Percentiles rank a stretch among this genome's conserved stretches.
Evolutionary conservation across 371 early-diverging fungal species (phyloP).

Genomic region (Umbelopsis sp.): DNA sequence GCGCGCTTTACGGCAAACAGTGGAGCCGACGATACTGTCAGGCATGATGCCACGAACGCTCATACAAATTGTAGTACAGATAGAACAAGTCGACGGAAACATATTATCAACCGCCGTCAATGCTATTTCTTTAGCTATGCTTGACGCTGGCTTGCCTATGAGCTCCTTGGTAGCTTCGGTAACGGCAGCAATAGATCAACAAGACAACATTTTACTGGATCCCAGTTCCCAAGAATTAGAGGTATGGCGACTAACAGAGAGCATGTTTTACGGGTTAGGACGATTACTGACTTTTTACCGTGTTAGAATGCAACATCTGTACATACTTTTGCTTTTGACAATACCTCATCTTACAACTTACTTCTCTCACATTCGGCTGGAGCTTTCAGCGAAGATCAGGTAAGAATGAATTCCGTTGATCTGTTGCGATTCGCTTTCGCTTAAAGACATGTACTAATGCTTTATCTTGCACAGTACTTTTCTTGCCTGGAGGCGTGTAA

Average conservation of each 20-base stretch:
- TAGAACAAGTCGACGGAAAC: constrained; percentile 85
- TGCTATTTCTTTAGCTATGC: constrained; percentile 80
- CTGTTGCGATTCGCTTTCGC: background rate
- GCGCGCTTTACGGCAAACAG: constrained; percentile 64
- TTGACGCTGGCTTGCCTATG: constrained; percentile 93
- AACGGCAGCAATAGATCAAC: constrained; percentile 66
- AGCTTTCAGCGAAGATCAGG: constrained; percentile 69
- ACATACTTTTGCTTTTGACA: constrained; percentile 88
- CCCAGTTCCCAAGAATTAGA: constrained; percentile 77
- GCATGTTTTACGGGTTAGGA: too few species aligned
- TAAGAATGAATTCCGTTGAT: constrained; percentile 23
- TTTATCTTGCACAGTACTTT: background rate
- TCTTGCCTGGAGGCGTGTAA: constrained; percentile 12
- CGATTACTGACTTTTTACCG: background rate
- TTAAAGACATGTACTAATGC: background rate
- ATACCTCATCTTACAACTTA: constrained; percentile 35
- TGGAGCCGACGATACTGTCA: constrained; percentile 76
- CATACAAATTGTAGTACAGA: constrained; percentile 84
- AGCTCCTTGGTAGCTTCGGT: constrained; percentile 73
- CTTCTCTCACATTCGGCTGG: constrained; percentile 72
- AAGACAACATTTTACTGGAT: constrained; percentile 76
- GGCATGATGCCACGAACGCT: constrained; percentile 89
- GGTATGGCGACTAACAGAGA: constrained; percentile 32
- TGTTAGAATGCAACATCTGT: constrained; percentile 65
- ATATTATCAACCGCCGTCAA: constrained; percentile 81